Conservation (phyloP, 2,329 filamentous ascomycete species). For the Chaetomiaceae sp. region DNA sequence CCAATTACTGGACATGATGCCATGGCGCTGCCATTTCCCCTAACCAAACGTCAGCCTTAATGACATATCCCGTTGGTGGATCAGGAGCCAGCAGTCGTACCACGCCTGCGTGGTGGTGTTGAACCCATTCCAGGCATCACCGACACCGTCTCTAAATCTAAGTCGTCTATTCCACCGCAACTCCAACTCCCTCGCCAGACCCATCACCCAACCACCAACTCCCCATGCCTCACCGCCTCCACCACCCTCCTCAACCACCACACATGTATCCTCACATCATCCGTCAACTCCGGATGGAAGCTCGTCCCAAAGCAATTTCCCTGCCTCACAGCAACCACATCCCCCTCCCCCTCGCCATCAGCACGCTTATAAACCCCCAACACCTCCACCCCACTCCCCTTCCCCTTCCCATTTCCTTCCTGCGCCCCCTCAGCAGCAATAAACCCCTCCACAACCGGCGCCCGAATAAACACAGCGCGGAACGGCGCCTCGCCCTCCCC, state of each 20-base stretch:
- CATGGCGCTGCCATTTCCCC: too few species aligned
- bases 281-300: conserved; percentile 91
- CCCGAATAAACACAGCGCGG: conserved; percentile 85
- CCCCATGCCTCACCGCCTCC: conserved; percentile 16
- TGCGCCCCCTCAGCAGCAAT: conserved; percentile 45
- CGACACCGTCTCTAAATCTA: background rate
- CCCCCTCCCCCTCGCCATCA: conserved; percentile 41
- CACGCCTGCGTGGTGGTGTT: background rate
- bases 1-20: too few species aligned
- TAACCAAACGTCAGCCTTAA: too few species aligned
- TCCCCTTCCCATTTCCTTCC: conserved; percentile 27
- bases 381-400: conserved; percentile 34
- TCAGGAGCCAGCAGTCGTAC: background rate
- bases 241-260: conserved; percentile 85
- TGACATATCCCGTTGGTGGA: too few species aligned
- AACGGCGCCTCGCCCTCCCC: conserved; percentile 44
- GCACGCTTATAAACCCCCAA: conserved; percentile 27
- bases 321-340: conserved; percentile 85
- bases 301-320: conserved; percentile 91
- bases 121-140: background rate
- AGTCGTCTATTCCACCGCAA: background rate
- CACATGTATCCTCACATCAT: conserved; percentile 79
- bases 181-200: background rate
- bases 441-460: conserved; percentile 78
- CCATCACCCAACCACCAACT: background rate